phyloP scores from a whole-genome alignment of 1,284 basidiomycete species.

The Polyporus tsugae region DNA sequence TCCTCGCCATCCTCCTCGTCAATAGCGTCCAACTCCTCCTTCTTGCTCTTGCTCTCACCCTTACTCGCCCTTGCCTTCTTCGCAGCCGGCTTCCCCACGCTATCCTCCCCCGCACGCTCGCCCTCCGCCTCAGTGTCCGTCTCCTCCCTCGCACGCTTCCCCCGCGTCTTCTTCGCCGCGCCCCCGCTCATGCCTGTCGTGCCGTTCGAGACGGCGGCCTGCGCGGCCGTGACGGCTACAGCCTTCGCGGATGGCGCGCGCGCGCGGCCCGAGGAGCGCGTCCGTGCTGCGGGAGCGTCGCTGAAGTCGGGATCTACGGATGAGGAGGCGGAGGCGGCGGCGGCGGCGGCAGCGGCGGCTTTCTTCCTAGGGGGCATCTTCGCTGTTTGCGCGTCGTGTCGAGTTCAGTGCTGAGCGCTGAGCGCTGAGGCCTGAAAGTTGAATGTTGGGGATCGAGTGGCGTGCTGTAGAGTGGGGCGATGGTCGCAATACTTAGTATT shows the following conservation, averaged over 20 bases:
- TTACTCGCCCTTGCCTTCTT: conserved; percentile 12
- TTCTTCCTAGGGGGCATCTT: conserved; percentile 47
- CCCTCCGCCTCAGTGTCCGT: conserved; percentile 34
- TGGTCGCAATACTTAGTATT: neutral
- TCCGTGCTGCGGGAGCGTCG: conserved; percentile 12
- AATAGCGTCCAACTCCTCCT: conserved; percentile 36
- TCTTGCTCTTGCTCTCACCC: conserved; percentile 38
- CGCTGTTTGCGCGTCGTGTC: neutral
- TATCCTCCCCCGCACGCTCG: conserved; percentile 24
- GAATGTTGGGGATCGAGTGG: neutral
- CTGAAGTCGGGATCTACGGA: neutral
- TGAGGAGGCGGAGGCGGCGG: conserved; percentile 24
- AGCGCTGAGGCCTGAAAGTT: too few relatives aligned
- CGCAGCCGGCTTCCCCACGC: conserved; percentile 24
- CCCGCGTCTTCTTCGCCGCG: conserved; percentile 33
- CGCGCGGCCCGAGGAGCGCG: conserved; percentile 31
- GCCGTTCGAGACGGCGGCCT: conserved; percentile 25
- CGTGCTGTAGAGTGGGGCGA: too few relatives aligned
- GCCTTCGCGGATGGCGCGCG: conserved; percentile 39
- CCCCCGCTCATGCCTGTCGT: conserved; percentile 14
- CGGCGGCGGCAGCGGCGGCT: conserved; percentile 27
- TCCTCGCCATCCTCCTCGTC: conserved; percentile 36
- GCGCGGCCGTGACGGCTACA: conserved; percentile 28
- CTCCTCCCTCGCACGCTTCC: conserved; percentile 38
- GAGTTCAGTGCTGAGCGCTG: too few relatives aligned